These are phyloP conservation scores for Lindgomyces ingoldianus DNA, from an alignment of 495 filamentous ascomycete species.

Conservation along the genomic window DNA sequence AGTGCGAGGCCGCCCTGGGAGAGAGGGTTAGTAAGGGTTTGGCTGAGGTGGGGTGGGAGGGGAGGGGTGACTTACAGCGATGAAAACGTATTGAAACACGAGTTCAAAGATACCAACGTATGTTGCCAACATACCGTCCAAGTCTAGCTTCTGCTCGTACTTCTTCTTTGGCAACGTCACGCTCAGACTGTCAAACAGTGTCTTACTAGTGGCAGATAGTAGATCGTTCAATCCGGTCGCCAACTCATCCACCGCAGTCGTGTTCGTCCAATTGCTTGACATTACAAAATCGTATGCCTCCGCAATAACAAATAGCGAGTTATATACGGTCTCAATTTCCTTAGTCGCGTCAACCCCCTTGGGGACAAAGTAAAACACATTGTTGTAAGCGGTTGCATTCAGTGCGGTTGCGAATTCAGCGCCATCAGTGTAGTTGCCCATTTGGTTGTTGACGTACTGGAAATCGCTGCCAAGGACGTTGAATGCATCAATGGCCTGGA, in stretches of 20 bases:
- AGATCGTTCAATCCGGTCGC: constrained; percentile 5
- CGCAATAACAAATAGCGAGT: constrained; percentile 23
- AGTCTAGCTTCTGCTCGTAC: constrained; percentile 15
- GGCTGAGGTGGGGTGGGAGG: no score
- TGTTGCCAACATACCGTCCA: constrained; percentile 24
- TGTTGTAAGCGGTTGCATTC: background rate
- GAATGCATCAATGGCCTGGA: constrained; percentile 22
- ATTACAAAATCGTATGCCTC: background rate
- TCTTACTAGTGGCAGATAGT: constrained; percentile 11
- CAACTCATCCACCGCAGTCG: constrained; percentile 7
- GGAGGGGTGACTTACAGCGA: constrained; percentile 42
- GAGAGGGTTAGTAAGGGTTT: no score
- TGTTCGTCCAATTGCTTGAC: constrained; percentile 2
- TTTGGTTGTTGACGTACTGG: background rate
- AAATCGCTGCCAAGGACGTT: constrained; percentile 1
- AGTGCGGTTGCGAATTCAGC: background rate
- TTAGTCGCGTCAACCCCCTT: constrained; percentile 27
- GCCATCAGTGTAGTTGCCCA: background rate
- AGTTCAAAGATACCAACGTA: constrained; percentile 43
- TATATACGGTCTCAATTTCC: constrained; percentile 18
- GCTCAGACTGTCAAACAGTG: constrained; percentile 42
- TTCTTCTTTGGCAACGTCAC: constrained; percentile 41
- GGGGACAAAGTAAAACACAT: constrained; percentile 30
- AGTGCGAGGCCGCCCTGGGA: constrained; percentile 48
- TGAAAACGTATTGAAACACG: constrained; percentile 50